Evolutionary conservation across 129 eudicot genomes (phyloP).

Genomic region (Rutidosis leptorrhynchoides): DNA sequence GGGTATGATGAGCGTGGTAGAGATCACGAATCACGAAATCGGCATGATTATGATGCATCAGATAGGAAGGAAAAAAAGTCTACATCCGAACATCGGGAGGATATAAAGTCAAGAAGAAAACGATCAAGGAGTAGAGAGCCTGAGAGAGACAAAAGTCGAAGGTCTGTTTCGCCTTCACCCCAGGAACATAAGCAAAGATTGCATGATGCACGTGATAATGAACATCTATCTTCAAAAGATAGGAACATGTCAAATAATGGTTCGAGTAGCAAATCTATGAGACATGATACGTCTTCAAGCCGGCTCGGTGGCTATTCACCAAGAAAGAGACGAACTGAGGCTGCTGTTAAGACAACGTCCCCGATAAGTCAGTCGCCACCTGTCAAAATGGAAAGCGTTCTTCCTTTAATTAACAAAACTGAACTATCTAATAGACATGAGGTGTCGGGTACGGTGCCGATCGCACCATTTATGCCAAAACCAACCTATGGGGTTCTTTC

Average conservation of each 20-base stretch:
- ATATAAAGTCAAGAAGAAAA: conserved; percentile 55
- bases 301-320: conserved; percentile 98
- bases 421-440: conserved; percentile 33
- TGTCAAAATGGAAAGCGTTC: conserved; percentile 34
- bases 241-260: conserved; percentile 53
- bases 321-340: conserved; percentile 84
- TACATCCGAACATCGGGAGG: conserved; percentile 43
- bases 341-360: conserved; percentile 77
- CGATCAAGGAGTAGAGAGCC: conserved; percentile 73
- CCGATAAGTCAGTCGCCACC: conserved; percentile 54
- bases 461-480: conserved; percentile 32
- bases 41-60: conserved; percentile 34
- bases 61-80: conserved; percentile 46
- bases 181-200: conserved; percentile 46
- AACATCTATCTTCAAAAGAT: conserved; percentile 56
- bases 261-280: conserved; percentile 48
- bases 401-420: conserved; percentile 36
- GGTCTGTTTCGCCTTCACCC: conserved; percentile 57
- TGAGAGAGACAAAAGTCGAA: conserved; percentile 48
- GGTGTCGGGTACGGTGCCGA: conserved; percentile 29
- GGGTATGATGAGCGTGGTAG: conserved; percentile 52
- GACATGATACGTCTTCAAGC: conserved; percentile 56
- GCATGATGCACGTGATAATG: conserved; percentile 48
- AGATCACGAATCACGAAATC: conserved; percentile 43
- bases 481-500: conserved; percentile 42